Evolutionary conservation across 2,329 filamentous ascomycete species (phyloP).

Genomic region (Xylariaceae sp.): DNA sequence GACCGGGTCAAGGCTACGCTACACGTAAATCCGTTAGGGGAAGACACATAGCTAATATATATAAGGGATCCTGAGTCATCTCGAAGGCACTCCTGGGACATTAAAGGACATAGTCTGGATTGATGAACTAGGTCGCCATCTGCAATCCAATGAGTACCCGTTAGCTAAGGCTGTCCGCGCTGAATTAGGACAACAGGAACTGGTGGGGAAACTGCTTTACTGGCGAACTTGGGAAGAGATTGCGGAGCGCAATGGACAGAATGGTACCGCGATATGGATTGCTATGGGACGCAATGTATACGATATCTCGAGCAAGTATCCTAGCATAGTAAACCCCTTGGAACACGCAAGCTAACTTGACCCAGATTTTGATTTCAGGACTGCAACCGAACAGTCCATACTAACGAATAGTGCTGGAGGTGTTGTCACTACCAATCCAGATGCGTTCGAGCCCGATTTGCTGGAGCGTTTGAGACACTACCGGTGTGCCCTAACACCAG

Average conservation of each 20-base stretch:
- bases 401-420: not conserved
- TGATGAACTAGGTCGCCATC: not conserved
- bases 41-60: no score
- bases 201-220: not conserved
- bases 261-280: not conserved
- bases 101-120: not conserved
- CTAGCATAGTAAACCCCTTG: not conserved
- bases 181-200: not conserved
- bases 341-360: not conserved
- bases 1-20: no score
- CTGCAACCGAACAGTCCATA: not conserved
- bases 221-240: not conserved
- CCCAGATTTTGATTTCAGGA: not conserved
- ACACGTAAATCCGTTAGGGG: no score
- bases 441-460: not conserved
- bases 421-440: not conserved
- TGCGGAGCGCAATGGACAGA: not conserved
- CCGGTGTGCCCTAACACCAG: not conserved
- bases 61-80: not conserved
- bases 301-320: not conserved
- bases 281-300: not conserved
- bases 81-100: not conserved
- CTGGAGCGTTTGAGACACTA: not conserved
- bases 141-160: not conserved
- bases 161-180: not conserved